Evolutionary conservation across 2,329 filamentous ascomycete species (phyloP).

Genomic region (Penicillium brasilianum): DNA sequence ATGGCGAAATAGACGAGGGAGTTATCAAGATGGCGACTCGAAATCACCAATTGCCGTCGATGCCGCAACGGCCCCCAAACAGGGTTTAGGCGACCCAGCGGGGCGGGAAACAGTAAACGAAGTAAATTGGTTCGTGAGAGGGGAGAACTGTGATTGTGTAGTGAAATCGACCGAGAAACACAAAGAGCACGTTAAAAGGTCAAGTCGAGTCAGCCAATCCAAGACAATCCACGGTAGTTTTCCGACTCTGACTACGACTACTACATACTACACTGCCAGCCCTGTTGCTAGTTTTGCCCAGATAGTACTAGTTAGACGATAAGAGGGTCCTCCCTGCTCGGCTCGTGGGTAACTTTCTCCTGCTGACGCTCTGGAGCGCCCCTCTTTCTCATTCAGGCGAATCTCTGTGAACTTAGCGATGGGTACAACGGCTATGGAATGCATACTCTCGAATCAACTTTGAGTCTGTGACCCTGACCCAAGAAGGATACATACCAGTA

Average conservation of each 20-base stretch:
- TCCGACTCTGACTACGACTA: not conserved
- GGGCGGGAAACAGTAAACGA: conserved; percentile 6
- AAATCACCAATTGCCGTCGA: conserved; percentile 10
- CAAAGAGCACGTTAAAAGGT: not conserved
- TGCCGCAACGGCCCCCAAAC: conserved; percentile 6
- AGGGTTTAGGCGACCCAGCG: conserved; percentile 20
- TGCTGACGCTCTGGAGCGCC: not conserved
- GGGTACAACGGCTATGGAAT: not conserved
- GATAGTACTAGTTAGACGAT: not conserved
- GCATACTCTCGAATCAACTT: not conserved
- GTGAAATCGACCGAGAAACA: not conserved
- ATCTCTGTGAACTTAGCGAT: not conserved
- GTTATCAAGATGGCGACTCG: conserved; percentile 10
- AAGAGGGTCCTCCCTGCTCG: not conserved
- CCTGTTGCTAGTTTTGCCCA: not conserved
- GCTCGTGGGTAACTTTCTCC: conserved; percentile 1
- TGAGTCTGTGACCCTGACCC: not conserved
- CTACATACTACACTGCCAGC: not conserved
- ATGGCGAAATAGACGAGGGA: conserved; percentile 6
- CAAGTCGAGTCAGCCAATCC: not conserved
- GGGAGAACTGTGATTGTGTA: not conserved
- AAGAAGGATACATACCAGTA: not conserved
- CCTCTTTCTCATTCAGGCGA: not conserved
- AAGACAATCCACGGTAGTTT: not conserved
- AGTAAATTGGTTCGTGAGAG: not conserved